Base-by-base conservation (phyloP, 257 asterid species). In the Plantago major region DNA sequence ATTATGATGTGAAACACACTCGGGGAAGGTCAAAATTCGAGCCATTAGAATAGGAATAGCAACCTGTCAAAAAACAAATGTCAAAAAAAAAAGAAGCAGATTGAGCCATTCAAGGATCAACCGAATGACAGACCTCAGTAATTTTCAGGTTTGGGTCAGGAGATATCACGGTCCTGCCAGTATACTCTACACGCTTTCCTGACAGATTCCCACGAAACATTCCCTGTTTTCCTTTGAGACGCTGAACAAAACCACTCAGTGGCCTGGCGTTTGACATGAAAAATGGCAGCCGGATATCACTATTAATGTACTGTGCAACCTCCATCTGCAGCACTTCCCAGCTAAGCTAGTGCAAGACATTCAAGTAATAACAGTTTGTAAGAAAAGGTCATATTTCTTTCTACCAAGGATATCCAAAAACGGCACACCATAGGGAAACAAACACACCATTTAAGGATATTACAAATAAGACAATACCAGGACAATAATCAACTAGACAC, bases 91-190 rank as follows among this genome's bases (percentile, higher is more conserved):
- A 15, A 15, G 62, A 33, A 60, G 18, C 47, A 49, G 52, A 54
- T 58, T n/a, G 18, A 51, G 38, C 57, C 18, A 38, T 45, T 67
- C 60, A 46, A 18, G 44, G 18, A 46, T 46, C 58, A 71, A 44
- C 42, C 11, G 64, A 71, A 43, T 59, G 60, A 49, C 64, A 42
- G 38, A 92, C 99, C 99, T 92, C 89, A 19, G 79, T 84, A 63
- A 92, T 92, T 73, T 83, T 84, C 71, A 92, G 76, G 74, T 92
- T 92, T 33, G 97, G 99, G 66, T 92, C 99, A 17, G 96, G 99
- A 64, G 97, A 92, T 68, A 92, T 92, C 62, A 92, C 99, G 42
- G 99, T 92, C 77, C 99, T 81, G 61, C 97, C 97, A 46, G 97
- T 89, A 72, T 40, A 92, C 71, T 92, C 99, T 42, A 89, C 99